These are phyloP conservation scores for Globisporangium nodosum DNA, from an alignment of 352 stramenopile species.

Conservation along the genomic window DNA sequence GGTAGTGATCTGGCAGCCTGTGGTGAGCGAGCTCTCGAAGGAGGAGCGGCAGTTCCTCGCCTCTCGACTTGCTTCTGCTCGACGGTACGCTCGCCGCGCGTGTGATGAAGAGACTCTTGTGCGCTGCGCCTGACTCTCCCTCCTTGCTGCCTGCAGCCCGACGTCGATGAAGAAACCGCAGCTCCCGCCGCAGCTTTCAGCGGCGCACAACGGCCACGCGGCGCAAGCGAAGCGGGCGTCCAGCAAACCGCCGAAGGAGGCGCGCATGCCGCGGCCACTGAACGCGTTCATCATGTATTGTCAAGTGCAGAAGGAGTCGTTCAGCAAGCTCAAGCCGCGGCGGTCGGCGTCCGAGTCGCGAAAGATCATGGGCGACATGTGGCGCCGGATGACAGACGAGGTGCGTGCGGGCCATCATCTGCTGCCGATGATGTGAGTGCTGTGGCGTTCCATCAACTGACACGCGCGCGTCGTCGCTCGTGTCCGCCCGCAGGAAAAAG, in stretches of 20 bases:
- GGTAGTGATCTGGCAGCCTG: constrained; percentile 60
- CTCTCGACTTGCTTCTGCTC: constrained; percentile 27
- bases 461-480: too few relatives aligned
- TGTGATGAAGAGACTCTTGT: not conserved
- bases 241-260: constrained; percentile 19
- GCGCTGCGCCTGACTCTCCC: not conserved
- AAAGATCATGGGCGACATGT: constrained; percentile 82
- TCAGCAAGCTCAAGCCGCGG: constrained; percentile 40
- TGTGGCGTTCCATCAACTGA: too few relatives aligned
- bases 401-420: constrained; percentile 9
- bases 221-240: constrained; percentile 16
- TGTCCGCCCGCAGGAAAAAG: constrained; percentile 43
- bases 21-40: constrained; percentile 59
- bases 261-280: constrained; percentile 54
- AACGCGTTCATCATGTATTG: constrained; percentile 84
- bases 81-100: constrained; percentile 23
- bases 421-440: too few relatives aligned
- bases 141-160: constrained; percentile 20
- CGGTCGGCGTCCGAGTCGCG: constrained; percentile 64
- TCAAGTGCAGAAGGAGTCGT: constrained; percentile 66
- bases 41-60: constrained; percentile 70
- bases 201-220: constrained; percentile 19
- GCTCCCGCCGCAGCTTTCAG: not conserved
- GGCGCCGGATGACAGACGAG: constrained; percentile 75
- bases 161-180: constrained; percentile 37